phyloP scores from a whole-genome alignment of 2,329 filamentous ascomycete genomes.

The Dothideomycetidae sp. region DNA sequence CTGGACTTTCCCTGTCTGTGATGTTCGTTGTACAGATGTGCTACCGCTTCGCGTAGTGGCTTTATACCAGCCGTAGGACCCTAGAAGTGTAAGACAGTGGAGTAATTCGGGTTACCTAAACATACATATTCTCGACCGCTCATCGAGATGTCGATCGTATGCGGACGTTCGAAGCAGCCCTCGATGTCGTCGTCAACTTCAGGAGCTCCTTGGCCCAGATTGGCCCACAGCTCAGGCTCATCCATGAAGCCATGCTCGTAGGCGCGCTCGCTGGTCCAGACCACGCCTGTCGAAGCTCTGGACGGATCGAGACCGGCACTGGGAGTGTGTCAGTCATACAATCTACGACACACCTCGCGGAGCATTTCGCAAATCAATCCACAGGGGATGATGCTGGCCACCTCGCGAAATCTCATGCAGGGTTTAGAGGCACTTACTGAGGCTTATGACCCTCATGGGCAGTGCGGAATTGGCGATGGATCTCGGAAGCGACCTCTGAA shows the following conservation, averaged over 20 bases:
- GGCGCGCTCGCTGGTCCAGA: slow-evolving; percentile 83
- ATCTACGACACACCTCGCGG: slow-evolving; percentile 17
- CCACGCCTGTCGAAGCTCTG: slow-evolving; percentile 79
- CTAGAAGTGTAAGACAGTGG: slow-evolving; percentile 1
- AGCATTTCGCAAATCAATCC: slow-evolving; percentile 73
- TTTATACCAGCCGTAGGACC: slow-evolving; percentile 86
- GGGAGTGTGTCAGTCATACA: slow-evolving; percentile 44
- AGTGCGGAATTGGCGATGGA: slow-evolving; percentile 77
- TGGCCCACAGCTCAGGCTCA: slow-evolving; percentile 72
- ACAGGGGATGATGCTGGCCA: too few relatives aligned
- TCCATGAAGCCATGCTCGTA: slow-evolving; percentile 77
- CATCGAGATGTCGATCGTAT: slow-evolving; percentile 61
- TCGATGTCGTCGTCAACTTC: slow-evolving; percentile 79
- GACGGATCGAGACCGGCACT: slow-evolving; percentile 84
- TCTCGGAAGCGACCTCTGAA: slow-evolving; percentile 67
- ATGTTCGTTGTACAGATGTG: slow-evolving; percentile 82
- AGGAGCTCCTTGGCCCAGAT: slow-evolving; percentile 84
- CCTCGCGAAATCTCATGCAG: too few relatives aligned
- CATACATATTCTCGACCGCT: slow-evolving; percentile 63
- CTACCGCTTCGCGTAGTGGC: slow-evolving; percentile 75
- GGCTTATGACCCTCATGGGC: slow-evolving; percentile 75
- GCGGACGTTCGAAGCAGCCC: slow-evolving; percentile 73
- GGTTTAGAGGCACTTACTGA: slow-evolving; percentile 2
- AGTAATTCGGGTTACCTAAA: slow-evolving; percentile 18
- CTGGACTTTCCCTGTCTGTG: slow-evolving; percentile 77